These are phyloP conservation scores for Persicaria tinctoria DNA, from an alignment of 148 eudicot species.

Conservation along the genomic window DNA sequence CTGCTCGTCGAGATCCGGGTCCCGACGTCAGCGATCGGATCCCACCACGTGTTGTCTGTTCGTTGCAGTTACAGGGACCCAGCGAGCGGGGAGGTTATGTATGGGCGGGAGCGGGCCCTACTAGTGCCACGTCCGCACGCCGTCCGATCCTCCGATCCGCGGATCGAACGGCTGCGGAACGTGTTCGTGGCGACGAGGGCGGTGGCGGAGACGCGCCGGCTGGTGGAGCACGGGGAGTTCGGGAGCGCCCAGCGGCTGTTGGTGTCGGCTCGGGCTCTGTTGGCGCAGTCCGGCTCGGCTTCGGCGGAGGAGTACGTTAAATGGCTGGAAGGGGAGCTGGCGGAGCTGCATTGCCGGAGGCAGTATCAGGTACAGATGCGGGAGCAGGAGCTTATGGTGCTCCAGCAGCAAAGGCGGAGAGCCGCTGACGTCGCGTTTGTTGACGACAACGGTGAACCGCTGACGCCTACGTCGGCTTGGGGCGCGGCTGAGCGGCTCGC, in stretches of 20 bases:
- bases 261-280: conserved; percentile 53
- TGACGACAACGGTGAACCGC: conserved; percentile 74
- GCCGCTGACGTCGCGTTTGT: conserved; percentile 3
- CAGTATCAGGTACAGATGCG: conserved; percentile 25
- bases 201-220: conserved; percentile 64
- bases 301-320: conserved; percentile 38
- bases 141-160: conserved; percentile 47
- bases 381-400: conserved; percentile 19
- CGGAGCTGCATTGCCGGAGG: conserved; percentile 42
- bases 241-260: conserved; percentile 59
- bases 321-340: conserved; percentile 61
- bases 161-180: conserved; percentile 58
- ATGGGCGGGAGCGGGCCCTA: conserved; percentile 45
- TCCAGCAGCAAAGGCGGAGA: conserved; percentile 14
- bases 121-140: conserved; percentile 57
- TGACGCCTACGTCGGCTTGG: conserved; percentile 97
- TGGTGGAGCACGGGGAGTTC: conserved; percentile 47
- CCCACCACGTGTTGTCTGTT: conserved; percentile 60
- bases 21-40: conserved; percentile 41
- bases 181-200: conserved; percentile 67
- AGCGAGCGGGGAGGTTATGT: conserved; percentile 36
- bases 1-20: conserved; percentile 62
- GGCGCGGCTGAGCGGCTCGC: conserved; percentile 91
- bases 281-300: conserved; percentile 43
- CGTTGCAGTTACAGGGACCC: conserved; percentile 56